A percentile compares a stretch with the other conserved stretches of the same genome.
phyloP scores from a whole-genome alignment of 2,329 filamentous ascomycete genomes.

The Sphaceloma murrayae region DNA sequence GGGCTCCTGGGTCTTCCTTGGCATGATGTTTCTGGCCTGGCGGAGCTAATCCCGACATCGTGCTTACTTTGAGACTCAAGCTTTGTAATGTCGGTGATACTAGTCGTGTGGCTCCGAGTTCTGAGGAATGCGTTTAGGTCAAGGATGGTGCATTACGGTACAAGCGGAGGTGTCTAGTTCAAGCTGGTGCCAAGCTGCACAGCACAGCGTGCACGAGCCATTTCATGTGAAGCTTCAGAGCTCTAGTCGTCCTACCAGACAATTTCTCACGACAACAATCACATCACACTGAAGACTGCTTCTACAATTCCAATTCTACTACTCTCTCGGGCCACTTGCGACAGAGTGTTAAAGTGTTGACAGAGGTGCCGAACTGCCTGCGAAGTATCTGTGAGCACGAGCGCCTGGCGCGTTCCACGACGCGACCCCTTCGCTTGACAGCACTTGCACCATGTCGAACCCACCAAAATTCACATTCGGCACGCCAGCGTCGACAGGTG shows the following conservation, averaged over 20 bases:
- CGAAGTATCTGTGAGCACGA: too few relatives aligned
- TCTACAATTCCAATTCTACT: background rate
- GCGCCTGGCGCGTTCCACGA: slow-evolving; percentile 15
- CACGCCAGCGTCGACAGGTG: slow-evolving; percentile 28
- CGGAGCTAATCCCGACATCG: slow-evolving; percentile 15
- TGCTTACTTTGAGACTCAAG: background rate
- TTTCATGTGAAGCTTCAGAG: slow-evolving; percentile 5
- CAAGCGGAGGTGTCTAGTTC: background rate
- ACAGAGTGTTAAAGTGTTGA: too few relatives aligned
- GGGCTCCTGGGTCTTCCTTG: slow-evolving; percentile 24
- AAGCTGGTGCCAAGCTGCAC: background rate
- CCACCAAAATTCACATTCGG: slow-evolving; percentile 29
- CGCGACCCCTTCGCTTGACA: slow-evolving; percentile 13
- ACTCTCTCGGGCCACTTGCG: too few relatives aligned
- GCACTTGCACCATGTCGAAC: slow-evolving; percentile 21
- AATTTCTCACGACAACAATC: background rate
- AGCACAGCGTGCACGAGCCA: slow-evolving; percentile 3
- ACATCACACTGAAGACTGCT: slow-evolving; percentile 6
- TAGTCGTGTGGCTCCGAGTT: too few relatives aligned
- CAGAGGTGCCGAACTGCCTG: too few relatives aligned
- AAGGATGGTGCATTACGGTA: too few relatives aligned
- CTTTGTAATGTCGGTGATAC: too few relatives aligned
- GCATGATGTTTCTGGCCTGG: slow-evolving; percentile 3
- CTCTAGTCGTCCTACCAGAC: background rate
- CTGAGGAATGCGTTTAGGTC: too few relatives aligned